Evolutionary conservation across 768 basidiomycete genomes (phyloP).

Genomic region (Termitomyces sp.): DNA sequence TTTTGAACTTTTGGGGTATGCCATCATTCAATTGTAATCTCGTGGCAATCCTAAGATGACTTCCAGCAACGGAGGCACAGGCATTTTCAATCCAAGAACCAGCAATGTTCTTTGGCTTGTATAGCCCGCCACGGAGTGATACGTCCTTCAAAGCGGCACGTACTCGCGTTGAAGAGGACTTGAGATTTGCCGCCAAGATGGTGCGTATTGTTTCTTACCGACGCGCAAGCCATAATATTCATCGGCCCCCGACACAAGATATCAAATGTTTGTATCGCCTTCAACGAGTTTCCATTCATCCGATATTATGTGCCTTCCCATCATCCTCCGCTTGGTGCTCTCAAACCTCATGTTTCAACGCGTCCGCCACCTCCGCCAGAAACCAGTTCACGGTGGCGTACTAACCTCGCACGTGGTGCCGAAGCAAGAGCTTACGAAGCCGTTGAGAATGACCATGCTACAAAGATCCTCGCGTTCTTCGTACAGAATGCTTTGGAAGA

Average conservation of each 20-base stretch:
- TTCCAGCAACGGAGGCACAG: slow-evolving; percentile 77
- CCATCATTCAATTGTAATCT: slow-evolving; percentile 1
- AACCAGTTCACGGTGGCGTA: slow-evolving; percentile 67
- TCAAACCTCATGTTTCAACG: slow-evolving; percentile 61
- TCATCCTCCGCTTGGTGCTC: slow-evolving; percentile 79
- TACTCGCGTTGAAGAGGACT: slow-evolving; percentile 80
- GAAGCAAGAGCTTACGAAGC: slow-evolving; percentile 64
- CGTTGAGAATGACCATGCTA: slow-evolving; percentile 70
- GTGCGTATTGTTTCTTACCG: slow-evolving; percentile 31
- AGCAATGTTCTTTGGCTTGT: slow-evolving; percentile 81
- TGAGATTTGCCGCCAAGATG: slow-evolving; percentile 67
- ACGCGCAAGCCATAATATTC: background rate
- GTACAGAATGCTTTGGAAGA: slow-evolving; percentile 84
- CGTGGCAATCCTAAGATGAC: background rate
- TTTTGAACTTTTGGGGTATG: slow-evolving; percentile 90
- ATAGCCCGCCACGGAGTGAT: slow-evolving; percentile 75
- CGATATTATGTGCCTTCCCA: slow-evolving; percentile 87
- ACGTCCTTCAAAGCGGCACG: slow-evolving; percentile 61
- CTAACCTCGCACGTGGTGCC: slow-evolving; percentile 70
- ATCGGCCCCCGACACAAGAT: slow-evolving; percentile 42
- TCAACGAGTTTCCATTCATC: slow-evolving; percentile 90
- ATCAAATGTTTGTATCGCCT: slow-evolving; percentile 79
- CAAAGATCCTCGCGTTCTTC: slow-evolving; percentile 79
- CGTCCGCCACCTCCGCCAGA: slow-evolving; percentile 65
- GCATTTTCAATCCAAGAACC: slow-evolving; percentile 78